A percentile compares a stretch with the other conserved stretches of the same genome.
These are phyloP conservation scores for Pythium insidiosum DNA, from an alignment of 352 stramenopile species.

Conservation along the genomic window DNA sequence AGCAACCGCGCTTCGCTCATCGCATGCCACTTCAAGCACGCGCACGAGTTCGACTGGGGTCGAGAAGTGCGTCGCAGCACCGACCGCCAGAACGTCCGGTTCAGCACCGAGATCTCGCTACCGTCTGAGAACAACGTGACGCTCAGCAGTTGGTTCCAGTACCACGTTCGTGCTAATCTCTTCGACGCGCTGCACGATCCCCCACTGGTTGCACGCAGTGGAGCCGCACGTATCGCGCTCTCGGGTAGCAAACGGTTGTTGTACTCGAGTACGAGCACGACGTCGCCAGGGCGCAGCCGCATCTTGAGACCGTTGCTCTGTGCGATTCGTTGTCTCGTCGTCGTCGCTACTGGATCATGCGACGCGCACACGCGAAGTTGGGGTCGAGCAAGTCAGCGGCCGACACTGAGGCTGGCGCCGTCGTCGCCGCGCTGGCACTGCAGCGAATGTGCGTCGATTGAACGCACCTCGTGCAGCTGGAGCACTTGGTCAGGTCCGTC, in stretches of 20 bases:
- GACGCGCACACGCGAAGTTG: constrained; percentile 38
- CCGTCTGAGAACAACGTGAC: constrained; percentile 51
- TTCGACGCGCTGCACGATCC: constrained; percentile 35
- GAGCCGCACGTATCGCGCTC: constrained; percentile 22
- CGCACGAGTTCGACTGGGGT: constrained; percentile 32
- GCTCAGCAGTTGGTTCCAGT: constrained; percentile 46
- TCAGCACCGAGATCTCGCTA: constrained; percentile 37
- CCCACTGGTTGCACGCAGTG: constrained; percentile 52
- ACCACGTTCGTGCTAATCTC: constrained; percentile 26
- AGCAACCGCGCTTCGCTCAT: too few relatives aligned
- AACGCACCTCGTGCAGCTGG: constrained; percentile 48
- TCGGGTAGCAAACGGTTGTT: constrained; percentile 41
- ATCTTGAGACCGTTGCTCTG: constrained; percentile 19
- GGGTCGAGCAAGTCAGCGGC: constrained; percentile 6
- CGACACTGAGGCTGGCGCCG: neutral
- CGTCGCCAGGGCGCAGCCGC: constrained; percentile 31
- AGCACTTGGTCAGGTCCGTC: constrained; percentile 37
- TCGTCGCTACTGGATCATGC: constrained; percentile 14
- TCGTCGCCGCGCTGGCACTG: constrained; percentile 19
- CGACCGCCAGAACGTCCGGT: constrained; percentile 41
- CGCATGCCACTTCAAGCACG: constrained; percentile 47
- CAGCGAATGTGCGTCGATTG: constrained; percentile 39
- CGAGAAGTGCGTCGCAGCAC: constrained; percentile 23
- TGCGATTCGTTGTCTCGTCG: constrained; percentile 1
- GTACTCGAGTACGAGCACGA: constrained; percentile 67